These are phyloP conservation scores for Colletotrichum sp. DNA, from an alignment of 2,329 filamentous ascomycete species.

Conservation along the genomic window DNA sequence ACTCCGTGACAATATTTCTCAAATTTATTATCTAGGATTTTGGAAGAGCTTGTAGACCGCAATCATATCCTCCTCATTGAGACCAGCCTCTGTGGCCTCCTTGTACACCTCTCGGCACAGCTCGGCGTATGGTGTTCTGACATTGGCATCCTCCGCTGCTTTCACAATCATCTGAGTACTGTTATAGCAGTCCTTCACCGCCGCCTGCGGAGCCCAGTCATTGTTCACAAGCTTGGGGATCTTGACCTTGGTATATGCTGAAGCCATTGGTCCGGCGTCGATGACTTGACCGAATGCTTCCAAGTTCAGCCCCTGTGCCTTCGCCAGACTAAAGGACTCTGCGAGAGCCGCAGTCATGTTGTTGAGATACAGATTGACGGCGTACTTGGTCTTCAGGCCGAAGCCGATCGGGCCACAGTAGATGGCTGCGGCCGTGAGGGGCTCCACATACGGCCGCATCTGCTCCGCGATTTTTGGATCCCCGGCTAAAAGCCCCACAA, in stretches of 20 bases:
- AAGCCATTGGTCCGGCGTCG: slow-evolving; percentile 34
- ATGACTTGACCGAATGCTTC: slow-evolving; percentile 32
- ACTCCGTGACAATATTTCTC: fast-evolving
- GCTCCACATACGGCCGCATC: slow-evolving; percentile 21
- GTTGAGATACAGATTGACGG: slow-evolving; percentile 33
- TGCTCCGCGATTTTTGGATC: slow-evolving; percentile 27
- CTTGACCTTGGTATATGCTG: slow-evolving; percentile 33
- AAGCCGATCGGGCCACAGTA: slow-evolving; percentile 37
- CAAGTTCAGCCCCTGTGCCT: slow-evolving; percentile 34
- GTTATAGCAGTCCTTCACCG: slow-evolving; percentile 35
- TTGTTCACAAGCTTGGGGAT: slow-evolving; percentile 30
- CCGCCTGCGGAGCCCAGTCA: slow-evolving; percentile 35
- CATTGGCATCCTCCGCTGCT: slow-evolving; percentile 24
- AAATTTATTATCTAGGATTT: not conserved
- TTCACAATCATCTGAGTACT: slow-evolving; percentile 30
- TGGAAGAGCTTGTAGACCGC: slow-evolving; percentile 24
- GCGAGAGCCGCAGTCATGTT: slow-evolving; percentile 34
- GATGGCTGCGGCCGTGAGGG: slow-evolving; percentile 29
- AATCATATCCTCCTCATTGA: slow-evolving; percentile 33
- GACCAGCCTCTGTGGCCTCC: slow-evolving; percentile 27
- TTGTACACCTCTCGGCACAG: slow-evolving; percentile 27
- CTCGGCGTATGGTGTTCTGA: slow-evolving; percentile 26
- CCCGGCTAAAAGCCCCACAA: slow-evolving; percentile 38
- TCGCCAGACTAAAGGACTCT: slow-evolving; percentile 36
- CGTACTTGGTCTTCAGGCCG: slow-evolving; percentile 36